These are phyloP conservation scores for Microcyclosporella mali DNA, from an alignment of 2,329 filamentous ascomycete species.

Conservation along the genomic window DNA sequence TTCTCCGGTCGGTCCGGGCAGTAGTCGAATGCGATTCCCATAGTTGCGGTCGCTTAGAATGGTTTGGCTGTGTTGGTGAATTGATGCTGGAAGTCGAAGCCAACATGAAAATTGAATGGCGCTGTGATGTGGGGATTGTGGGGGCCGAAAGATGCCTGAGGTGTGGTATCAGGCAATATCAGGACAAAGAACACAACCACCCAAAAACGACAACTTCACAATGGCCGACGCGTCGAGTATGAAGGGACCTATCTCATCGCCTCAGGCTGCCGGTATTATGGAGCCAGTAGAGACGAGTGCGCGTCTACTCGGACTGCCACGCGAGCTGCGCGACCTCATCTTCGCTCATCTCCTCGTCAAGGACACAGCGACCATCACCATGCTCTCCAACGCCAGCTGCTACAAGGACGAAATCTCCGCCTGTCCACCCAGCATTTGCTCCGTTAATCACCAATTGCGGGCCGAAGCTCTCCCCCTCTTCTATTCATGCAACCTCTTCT, in stretches of 20 bases:
- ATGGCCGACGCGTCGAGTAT: too few relatives aligned
- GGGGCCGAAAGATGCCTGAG: too few relatives aligned
- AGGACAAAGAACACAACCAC: too few relatives aligned
- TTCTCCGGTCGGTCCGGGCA: constrained; percentile 86
- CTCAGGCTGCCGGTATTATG: too few relatives aligned
- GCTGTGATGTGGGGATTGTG: too few relatives aligned
- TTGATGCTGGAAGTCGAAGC: too few relatives aligned
- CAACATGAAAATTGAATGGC: too few relatives aligned
- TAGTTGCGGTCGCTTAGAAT: constrained; percentile 21
- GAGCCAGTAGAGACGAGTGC: too few relatives aligned
- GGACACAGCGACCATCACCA: constrained; percentile 20
- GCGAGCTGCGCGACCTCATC: constrained; percentile 24
- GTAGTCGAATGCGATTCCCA: constrained; percentile 66
- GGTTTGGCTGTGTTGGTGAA: too few relatives aligned
- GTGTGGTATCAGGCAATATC: too few relatives aligned
- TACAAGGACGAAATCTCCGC: constrained; percentile 16
- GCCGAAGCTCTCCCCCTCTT: constrained; percentile 19
- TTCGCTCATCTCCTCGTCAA: constrained; percentile 17
- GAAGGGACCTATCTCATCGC: too few relatives aligned
- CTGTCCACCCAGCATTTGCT: constrained; percentile 16
- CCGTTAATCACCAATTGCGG: constrained; percentile 19
- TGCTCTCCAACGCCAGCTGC: constrained; percentile 16
- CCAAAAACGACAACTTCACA: too few relatives aligned
- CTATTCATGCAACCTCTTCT: constrained; percentile 23
- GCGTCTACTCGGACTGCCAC: constrained; percentile 21